Percentiles rank a stretch among this genome's conserved stretches.
phyloP scores from a whole-genome alignment of 441 rosid genomes.

The Corymbia citriodora region DNA sequence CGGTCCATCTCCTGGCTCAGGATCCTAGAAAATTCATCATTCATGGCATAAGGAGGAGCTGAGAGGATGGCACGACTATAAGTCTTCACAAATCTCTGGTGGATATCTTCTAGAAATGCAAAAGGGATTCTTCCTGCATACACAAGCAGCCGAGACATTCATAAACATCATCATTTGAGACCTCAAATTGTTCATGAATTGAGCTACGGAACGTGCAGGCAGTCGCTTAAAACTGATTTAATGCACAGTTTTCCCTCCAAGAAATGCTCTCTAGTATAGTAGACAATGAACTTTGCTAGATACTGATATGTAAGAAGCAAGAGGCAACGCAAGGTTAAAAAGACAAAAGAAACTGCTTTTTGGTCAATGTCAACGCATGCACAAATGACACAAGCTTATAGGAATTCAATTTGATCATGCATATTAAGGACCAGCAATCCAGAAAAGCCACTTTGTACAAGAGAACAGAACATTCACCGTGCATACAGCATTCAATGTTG shows the following conservation, averaged over 20 bases:
- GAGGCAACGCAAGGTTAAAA: not conserved
- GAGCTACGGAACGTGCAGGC: not conserved
- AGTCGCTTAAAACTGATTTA: not conserved
- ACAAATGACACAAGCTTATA: not conserved
- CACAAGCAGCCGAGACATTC: not conserved
- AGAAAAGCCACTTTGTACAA: not conserved
- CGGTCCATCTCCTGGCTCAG: constrained; percentile 83
- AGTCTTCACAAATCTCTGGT: constrained; percentile 81
- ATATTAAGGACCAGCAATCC: not conserved
- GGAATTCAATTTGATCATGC: not conserved
- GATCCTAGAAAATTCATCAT: constrained; percentile 90
- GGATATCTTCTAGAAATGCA: constrained; percentile 88
- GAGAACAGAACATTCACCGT: not conserved
- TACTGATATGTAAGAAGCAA: not conserved
- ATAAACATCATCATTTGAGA: not conserved
- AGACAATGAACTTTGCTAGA: not conserved
- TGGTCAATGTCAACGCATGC: not conserved
- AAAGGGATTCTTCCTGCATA: constrained; percentile 80
- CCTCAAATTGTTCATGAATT: not conserved
- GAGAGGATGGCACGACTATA: constrained; percentile 72
- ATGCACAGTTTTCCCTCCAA: not conserved
- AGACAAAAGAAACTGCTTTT: not conserved
- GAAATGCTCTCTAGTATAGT: not conserved
- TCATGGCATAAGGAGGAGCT: constrained; percentile 87
- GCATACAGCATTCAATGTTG: not conserved